Evolutionary conservation across 2,329 filamentous ascomycete genomes (phyloP).

Genomic region (Aspergillus ochraceus): DNA sequence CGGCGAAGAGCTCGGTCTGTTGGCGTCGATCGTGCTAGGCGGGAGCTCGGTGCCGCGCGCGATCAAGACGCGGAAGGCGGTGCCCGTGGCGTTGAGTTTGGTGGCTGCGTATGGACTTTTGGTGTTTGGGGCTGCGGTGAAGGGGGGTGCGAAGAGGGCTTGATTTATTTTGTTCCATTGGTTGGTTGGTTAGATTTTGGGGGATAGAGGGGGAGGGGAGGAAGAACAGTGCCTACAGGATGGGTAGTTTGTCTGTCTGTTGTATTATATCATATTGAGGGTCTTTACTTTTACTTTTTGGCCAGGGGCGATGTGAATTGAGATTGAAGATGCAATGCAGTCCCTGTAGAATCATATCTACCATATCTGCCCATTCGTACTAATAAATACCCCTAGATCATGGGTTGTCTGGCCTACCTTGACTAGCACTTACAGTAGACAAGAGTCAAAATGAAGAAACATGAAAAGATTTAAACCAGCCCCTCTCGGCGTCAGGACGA

Average conservation of each 20-base stretch:
- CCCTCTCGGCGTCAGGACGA: not conserved
- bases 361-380: not conserved
- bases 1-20: constrained; percentile 82
- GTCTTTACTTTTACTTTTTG: too few species aligned
- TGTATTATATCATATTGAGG: not conserved
- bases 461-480: not conserved
- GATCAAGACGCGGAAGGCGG: constrained; percentile 77
- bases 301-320: too few species aligned
- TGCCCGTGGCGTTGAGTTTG: constrained; percentile 76
- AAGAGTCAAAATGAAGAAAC: not conserved
- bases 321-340: not conserved
- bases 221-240: not conserved
- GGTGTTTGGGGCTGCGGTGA: constrained; percentile 73
- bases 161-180: not conserved
- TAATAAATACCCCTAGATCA: not conserved
- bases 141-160: constrained; percentile 29
- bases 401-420: constrained; percentile 11
- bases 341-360: not conserved
- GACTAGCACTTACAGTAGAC: constrained; percentile 13
- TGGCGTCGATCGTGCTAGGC: constrained; percentile 81
- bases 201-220: not conserved
- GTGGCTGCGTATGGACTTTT: constrained; percentile 76
- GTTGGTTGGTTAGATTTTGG: not conserved
- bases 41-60: constrained; percentile 84
- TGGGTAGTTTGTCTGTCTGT: not conserved